Conservation (phyloP, 495 filamentous ascomycete species). For the Tuber melanosporum region DNA sequence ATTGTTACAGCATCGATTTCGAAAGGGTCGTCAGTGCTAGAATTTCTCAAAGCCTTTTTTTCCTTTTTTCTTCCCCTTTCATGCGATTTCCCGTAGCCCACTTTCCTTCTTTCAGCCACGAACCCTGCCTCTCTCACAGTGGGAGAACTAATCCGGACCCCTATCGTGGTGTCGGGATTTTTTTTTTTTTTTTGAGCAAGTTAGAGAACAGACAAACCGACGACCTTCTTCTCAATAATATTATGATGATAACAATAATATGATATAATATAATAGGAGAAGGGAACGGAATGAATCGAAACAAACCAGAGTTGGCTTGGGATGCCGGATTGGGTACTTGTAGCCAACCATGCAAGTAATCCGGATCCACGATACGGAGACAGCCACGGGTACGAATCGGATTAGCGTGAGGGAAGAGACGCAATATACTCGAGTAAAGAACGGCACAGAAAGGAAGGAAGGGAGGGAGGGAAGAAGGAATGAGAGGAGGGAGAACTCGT, state of each 20-base stretch:
- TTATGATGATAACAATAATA: background rate
- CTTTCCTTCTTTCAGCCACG: background rate
- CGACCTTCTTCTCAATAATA: background rate
- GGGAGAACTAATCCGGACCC: background rate
- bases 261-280: background rate
- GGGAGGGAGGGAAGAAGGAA: too few relatives aligned
- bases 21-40: background rate
- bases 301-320: background rate
- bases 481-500: background rate
- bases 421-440: background rate
- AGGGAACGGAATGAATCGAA: background rate
- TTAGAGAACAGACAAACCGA: background rate
- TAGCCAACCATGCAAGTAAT: background rate
- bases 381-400: background rate
- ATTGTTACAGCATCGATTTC: too few relatives aligned
- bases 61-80: background rate
- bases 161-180: background rate
- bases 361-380: background rate
- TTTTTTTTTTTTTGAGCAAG: background rate
- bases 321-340: background rate
- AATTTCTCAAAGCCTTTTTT: background rate
- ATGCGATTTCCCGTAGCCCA: background rate
- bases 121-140: background rate
- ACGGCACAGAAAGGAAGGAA: background rate
- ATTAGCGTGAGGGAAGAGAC: background rate